These are phyloP conservation scores for Ustilago trichophora DNA, from an alignment of 1,284 basidiomycete genomes.

Conservation along the genomic window DNA sequence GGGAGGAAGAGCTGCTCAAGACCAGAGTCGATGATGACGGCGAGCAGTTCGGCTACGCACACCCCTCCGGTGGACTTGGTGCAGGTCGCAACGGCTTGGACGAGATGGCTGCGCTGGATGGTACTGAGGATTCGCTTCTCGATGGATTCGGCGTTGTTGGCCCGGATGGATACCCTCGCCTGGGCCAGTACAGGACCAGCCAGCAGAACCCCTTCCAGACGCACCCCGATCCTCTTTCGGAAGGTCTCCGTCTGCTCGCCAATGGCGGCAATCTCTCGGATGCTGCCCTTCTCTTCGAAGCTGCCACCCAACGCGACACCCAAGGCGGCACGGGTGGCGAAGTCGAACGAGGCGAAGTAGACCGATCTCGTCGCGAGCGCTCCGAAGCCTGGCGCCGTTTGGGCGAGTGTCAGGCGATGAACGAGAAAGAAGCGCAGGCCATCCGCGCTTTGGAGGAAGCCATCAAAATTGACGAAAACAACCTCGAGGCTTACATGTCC, in stretches of 20 bases:
- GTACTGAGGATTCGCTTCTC: constrained; percentile 57
- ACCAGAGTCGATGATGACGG: constrained; percentile 72
- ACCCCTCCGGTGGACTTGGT: constrained; percentile 63
- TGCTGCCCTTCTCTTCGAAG: constrained; percentile 83
- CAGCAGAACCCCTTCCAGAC: constrained; percentile 75
- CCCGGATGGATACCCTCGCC: constrained; percentile 58
- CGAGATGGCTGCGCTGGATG: constrained; percentile 59
- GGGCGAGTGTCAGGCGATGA: constrained; percentile 94
- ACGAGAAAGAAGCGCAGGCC: constrained; percentile 76
- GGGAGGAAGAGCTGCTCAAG: constrained; percentile 72
- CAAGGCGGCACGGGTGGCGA: constrained; percentile 68
- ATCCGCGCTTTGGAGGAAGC: constrained; percentile 71
- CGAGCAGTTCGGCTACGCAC: constrained; percentile 67
- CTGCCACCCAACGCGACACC: constrained; percentile 71
- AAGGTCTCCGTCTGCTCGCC: constrained; percentile 75
- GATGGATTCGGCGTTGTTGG: constrained; percentile 56
- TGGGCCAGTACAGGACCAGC: constrained; percentile 57
- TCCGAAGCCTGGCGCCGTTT: constrained; percentile 93
- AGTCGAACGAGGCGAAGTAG: constrained; percentile 74
- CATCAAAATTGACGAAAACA: constrained; percentile 75
- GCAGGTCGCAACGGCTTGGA: constrained; percentile 46
- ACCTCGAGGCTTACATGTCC: constrained; percentile 70
- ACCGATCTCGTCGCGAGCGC: constrained; percentile 57
- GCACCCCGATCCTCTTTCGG: constrained; percentile 69
- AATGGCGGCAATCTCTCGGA: constrained; percentile 83